Percentiles rank a stretch among this genome's conserved stretches.
phyloP scores from a whole-genome alignment of 1,139 yeast genomes.

The Sugiyamaella novakii region DNA sequence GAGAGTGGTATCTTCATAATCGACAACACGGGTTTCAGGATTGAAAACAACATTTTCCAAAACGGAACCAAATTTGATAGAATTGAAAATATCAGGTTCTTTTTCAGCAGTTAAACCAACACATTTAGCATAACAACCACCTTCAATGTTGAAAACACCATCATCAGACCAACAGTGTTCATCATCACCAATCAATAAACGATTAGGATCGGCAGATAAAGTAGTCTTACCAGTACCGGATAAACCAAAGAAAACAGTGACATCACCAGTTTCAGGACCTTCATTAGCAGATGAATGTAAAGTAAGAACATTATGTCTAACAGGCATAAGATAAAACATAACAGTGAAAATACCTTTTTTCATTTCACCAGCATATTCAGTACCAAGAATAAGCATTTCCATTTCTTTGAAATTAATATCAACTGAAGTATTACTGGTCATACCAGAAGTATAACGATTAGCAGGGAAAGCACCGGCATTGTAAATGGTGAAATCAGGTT shows the following conservation, averaged over 20 bases:
- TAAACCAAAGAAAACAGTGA: constrained; percentile 92
- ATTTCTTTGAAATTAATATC: constrained; percentile 95
- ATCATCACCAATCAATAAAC: constrained; percentile 95
- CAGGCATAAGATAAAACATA: constrained; percentile 98
- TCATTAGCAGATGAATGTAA: constrained; percentile 96
- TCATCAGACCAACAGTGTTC: constrained; percentile 99
- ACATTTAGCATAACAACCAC: constrained; percentile 99
- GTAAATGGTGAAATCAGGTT: constrained; percentile 98
- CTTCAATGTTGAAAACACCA: constrained; percentile 99
- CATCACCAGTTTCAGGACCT: constrained; percentile 74
- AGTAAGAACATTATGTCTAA: constrained; percentile 86
- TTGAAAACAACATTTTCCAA: constrained; percentile 93
- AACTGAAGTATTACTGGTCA: constrained; percentile 95
- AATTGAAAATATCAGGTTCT: constrained; percentile 97
- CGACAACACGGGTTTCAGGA: constrained; percentile 76
- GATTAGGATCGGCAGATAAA: constrained; percentile 92
- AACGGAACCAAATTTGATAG: constrained; percentile 91
- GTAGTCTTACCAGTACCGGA: constrained; percentile 99
- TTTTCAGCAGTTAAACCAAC: constrained; percentile 85
- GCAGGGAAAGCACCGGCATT: constrained; percentile 99
- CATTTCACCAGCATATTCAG: constrained; percentile 99
- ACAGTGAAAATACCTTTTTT: constrained; percentile 99
- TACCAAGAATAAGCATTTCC: constrained; percentile 99
- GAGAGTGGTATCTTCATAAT: constrained; percentile 76
- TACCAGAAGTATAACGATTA: constrained; percentile 92